These are phyloP conservation scores for Kodamaea neixiangensis DNA, from an alignment of 805 yeast species.

Conservation along the genomic window DNA sequence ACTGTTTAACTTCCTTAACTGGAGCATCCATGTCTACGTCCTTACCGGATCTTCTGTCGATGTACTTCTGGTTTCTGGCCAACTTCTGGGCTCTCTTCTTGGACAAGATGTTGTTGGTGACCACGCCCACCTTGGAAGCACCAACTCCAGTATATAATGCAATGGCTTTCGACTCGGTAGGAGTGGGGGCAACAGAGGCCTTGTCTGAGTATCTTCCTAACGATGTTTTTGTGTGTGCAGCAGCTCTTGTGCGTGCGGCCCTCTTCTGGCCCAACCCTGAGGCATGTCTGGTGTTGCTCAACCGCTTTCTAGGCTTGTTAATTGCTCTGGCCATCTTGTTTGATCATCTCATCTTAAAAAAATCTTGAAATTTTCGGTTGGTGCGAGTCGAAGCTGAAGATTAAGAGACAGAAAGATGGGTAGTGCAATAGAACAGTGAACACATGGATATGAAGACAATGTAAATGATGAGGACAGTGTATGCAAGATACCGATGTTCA, in stretches of 20 bases:
- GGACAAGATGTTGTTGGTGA: conserved; percentile 65
- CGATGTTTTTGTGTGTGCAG: conserved; percentile 24
- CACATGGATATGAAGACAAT: no score
- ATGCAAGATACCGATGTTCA: no score
- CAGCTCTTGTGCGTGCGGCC: conserved; percentile 53
- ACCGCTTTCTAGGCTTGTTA: conserved; percentile 72
- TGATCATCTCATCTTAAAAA: conserved; percentile 12
- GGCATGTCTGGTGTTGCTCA: conserved; percentile 52
- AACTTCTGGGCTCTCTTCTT: conserved; percentile 78
- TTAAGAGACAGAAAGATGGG: no score
- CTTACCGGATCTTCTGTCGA: conserved; percentile 51
- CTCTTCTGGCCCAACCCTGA: conserved; percentile 55
- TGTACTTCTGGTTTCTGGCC: conserved; percentile 75
- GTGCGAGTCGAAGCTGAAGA: neutral
- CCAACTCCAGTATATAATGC: conserved; percentile 46
- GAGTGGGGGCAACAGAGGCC: conserved; percentile 36
- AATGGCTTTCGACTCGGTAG: conserved; percentile 39
- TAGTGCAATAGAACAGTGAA: no score
- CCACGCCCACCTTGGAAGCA: conserved; percentile 28
- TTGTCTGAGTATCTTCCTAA: conserved; percentile 34
- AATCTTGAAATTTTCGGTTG: neutral
- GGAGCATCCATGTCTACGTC: conserved; percentile 36
- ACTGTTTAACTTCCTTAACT: conserved; percentile 23
- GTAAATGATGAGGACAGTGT: no score
- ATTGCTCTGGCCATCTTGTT: conserved; percentile 36